These are phyloP conservation scores for Pachysandra terminalis DNA, from an alignment of 164 flowering plant species.

Conservation along the genomic window DNA sequence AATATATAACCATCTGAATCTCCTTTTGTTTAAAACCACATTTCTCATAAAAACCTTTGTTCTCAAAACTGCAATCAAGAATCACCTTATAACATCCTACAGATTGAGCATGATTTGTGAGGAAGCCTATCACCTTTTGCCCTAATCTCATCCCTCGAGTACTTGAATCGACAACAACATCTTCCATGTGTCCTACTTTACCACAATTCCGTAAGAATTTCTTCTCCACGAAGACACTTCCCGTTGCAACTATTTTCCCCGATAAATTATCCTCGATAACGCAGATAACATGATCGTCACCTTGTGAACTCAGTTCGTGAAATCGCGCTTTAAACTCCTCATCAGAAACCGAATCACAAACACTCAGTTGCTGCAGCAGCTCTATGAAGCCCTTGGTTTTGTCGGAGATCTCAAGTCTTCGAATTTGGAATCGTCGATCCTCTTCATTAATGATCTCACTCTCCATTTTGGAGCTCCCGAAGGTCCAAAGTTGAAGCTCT, in stretches of 20 bases:
- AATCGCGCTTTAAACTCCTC: conserved; percentile 59
- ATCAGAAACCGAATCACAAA: conserved; percentile 59
- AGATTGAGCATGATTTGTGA: conserved; percentile 48
- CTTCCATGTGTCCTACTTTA: conserved; percentile 88
- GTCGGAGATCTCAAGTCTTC: conserved; percentile 61
- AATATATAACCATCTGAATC: conserved; percentile 74
- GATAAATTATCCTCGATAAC: conserved; percentile 64
- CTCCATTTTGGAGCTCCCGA: background rate
- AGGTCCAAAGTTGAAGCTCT: too few species aligned
- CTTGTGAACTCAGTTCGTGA: conserved; percentile 46
- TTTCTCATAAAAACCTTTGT: conserved; percentile 67
- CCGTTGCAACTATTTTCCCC: conserved; percentile 66
- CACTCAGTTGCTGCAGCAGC: conserved; percentile 60
- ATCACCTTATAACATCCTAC: conserved; percentile 87
- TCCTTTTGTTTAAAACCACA: conserved; percentile 74
- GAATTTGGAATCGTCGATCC: conserved; percentile 20
- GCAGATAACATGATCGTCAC: conserved; percentile 69
- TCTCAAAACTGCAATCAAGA: conserved; percentile 68
- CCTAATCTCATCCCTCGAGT: conserved; percentile 70
- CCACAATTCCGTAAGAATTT: conserved; percentile 79
- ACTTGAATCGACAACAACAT: conserved; percentile 76
- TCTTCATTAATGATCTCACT: background rate
- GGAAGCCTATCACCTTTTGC: conserved; percentile 55
- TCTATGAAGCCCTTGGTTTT: conserved; percentile 72
- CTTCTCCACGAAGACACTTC: conserved; percentile 75